Base-by-base conservation (phyloP, 23 red algal genomes). In the Cyanidioschyzon merolae region DNA sequence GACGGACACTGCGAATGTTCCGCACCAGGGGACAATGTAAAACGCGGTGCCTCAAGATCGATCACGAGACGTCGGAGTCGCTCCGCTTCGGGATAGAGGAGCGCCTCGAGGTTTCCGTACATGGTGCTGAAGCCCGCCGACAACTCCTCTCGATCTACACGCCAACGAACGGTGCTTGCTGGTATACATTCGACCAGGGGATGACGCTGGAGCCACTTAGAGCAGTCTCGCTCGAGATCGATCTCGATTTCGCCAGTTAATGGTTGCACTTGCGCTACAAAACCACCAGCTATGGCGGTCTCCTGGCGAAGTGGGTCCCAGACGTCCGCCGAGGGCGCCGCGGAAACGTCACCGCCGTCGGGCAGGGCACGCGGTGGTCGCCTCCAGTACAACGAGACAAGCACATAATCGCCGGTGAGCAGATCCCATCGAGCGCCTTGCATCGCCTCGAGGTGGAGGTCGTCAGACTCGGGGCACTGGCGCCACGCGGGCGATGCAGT, bases 91-190 rank as follows among this genome's bases (percentile, higher is more conserved):
- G 31, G 41, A 57, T 82, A 89, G 68, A 89, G 77, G 0, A 86
- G 79, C 57, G 78, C 76, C 37, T 90, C 88, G 50, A 90, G 71
- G 37, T 80, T 83, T 29, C 83, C 76, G 79, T 92, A 80, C 30
- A 76, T 40, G 1, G 75, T 80, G 41, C 80, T 87, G 68, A 83
- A 75, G 37, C 79, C 84, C 40, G 89, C 75, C 31, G 34, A 68
- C 29, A 92, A 80, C 58, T 92, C 89, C 39, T 82, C 83, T 2
- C 37, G 38, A 45, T 92, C 89, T 50, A 92, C 86, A n/a, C 89
- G 77, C 89, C 89, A 92, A 38, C 37, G 57, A 3, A 92, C 63
- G 35, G 2, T 31, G 7, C 26, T 34, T 26, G 16, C 15, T 2
- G 3, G 50, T 3, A 32, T 27, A 35, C 32, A 35, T 34, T 76